Evolutionary conservation across 2,329 filamentous ascomycete genomes (phyloP), one percentile per base, ranked within the genome.

Genomic region (Penicillium fuscoglaucum): DNA sequence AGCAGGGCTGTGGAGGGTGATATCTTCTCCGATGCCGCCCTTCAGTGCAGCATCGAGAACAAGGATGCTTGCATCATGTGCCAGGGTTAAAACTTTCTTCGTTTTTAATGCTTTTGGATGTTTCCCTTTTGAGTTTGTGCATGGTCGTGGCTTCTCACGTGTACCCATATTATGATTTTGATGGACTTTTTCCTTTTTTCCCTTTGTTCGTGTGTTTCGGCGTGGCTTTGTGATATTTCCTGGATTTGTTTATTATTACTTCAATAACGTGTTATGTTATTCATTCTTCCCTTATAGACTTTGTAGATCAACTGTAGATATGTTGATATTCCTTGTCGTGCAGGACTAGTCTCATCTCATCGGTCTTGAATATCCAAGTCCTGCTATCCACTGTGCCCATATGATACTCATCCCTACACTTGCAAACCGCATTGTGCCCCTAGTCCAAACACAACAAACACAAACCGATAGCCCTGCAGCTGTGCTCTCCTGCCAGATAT

Each of bases 11-110:
- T 90, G 12, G 93, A 97, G 76, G 86, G 86, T 51, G 93, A 99
- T 74, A 99, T 99, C 68, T 99, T 96, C 77, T 93, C 93, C 0
- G 90, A 98, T 68, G 91, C 93, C 58, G 93, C 90, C 17, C 81
- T 99, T 74, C 86, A 88, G 69, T 99, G 95, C 83, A 97, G 93
- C 79, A 98, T 99, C 76, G 93, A 98, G 74, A 97, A 98, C 82
- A 91, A 89, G 68, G 95, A 99, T 75, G 84, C 89, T 48, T 99
- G 95, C 75, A 75, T 96, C 65, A 98, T 99, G 95, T 99, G 95
- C 87, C 96, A 91, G 78, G 93, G 93, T 81, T 98, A 84, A 76
- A 63, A 63, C 4, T 53, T 26, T 6, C 19, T 43, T 13, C 45
- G 29, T 21, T 15, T 26, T 52, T 40, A 28, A 37, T 17, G 43